Base-by-base conservation (phyloP, 139 green algal genomes). In the Chlamydomonas urium region DNA sequence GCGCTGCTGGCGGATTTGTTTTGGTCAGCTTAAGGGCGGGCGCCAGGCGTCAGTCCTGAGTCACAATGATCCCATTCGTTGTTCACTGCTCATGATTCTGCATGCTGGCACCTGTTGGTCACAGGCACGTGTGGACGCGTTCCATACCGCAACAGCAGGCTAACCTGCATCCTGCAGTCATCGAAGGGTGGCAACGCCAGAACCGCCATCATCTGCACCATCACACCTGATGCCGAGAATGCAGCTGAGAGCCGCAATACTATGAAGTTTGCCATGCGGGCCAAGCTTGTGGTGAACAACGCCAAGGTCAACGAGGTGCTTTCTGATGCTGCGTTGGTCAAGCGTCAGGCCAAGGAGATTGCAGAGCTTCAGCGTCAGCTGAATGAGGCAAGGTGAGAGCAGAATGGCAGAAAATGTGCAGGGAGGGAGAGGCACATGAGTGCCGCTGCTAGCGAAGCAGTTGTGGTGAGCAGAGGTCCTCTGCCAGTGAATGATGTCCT, bases 201-300 rank as follows among this genome's bases (percentile, higher is more conserved):
- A 77, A 98, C 94, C 0, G 90, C 90, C 60, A 96, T 98, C 81
- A 96, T 98, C 69, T 96, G 88, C 75, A 90, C 89, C 74, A 88
- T 97, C 71, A 98, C 94, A 2, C 94, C 94, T 2, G 90, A 92
- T 0, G 29, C 62, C 1, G 86, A 77, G 70, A 89, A 96, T 61
- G 56, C 83, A 26, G 94, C 98, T 58, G 94, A 98, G 81, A 95
- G 85, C 37, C 86, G 92, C 81, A 91, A 80, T 79, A 98, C 94
- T 35, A 88, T 98, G 75, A 86, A 87, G 47, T 97, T 97, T 87
- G 92, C 92, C 3, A 75, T 80, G 69, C 81, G 94, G 34, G 94
- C 94, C 75, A 98, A 98, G 85, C 77, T 83, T 42, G 89, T 98
- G 4, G 92, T 96, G n/a, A 98, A 98, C 81, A 94, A 93, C 68